Conservation (phyloP, 805 yeast species). For the Zygotorulaspora danielsina region DNA sequence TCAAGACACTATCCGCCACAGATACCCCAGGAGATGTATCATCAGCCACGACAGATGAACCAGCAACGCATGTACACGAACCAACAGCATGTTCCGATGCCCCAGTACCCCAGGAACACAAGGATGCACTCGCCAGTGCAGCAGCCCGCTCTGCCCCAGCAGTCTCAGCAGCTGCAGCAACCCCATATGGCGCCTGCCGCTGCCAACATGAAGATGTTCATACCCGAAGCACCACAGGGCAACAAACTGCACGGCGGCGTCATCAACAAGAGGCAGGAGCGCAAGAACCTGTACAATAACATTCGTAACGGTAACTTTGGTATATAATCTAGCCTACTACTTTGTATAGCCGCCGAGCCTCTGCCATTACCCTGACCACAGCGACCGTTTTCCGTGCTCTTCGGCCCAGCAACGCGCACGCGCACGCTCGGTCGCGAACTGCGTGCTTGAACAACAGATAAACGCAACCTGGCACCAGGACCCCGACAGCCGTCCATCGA, state of each 20-base stretch:
- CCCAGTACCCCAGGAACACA: slow-evolving; percentile 15
- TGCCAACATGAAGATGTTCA: slow-evolving; percentile 37
- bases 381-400: not conserved
- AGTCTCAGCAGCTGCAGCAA: not conserved
- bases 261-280: slow-evolving; percentile 40
- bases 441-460: too few species aligned
- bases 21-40: not conserved
- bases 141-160: not conserved
- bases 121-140: slow-evolving; percentile 1
- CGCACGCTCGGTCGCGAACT: too few species aligned
- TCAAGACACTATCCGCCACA: not conserved
- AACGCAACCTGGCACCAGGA: too few species aligned
- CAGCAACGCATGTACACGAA: slow-evolving; percentile 5
- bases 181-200: slow-evolving; percentile 38
- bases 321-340: too few species aligned
- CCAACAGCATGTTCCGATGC: slow-evolving; percentile 6
- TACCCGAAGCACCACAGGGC: slow-evolving; percentile 37
- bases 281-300: slow-evolving; percentile 59
- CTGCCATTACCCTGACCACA: not conserved
- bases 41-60: not conserved
- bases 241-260: slow-evolving; percentile 45
- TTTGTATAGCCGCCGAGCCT: too few species aligned
- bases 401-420: not conserved
- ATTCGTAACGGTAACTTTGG: slow-evolving; percentile 67
- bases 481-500: too few species aligned